These are phyloP conservation scores for Mixia osmundae DNA, from an alignment of 1,284 basidiomycete species.

Conservation along the genomic window DNA sequence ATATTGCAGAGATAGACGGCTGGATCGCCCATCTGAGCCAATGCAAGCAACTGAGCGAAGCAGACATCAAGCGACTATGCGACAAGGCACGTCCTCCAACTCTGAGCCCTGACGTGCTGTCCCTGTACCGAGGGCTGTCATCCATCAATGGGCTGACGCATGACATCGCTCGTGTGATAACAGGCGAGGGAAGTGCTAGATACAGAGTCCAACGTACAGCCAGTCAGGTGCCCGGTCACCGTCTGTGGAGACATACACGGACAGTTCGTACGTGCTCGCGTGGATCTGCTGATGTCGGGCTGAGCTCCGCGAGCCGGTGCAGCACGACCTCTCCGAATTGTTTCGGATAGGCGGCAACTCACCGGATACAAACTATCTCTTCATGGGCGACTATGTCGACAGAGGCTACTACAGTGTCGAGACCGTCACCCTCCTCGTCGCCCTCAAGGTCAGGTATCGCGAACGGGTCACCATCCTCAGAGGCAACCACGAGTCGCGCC, in stretches of 20 bases:
- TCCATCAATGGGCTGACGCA: neutral
- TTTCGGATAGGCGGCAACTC: conserved; percentile 99
- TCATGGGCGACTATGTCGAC: conserved; percentile 93
- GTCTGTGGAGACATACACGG: conserved; percentile 98
- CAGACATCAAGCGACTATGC: conserved; percentile 91
- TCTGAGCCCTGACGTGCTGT: neutral
- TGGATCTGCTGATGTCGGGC: neutral
- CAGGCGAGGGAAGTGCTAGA: conserved; percentile 92
- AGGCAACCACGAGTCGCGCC: conserved; percentile 94
- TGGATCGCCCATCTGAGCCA: conserved; percentile 91
- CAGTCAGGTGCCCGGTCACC: conserved; percentile 88
- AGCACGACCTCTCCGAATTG: conserved; percentile 98
- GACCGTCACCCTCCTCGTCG: conserved; percentile 93
- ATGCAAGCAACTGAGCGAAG: conserved; percentile 91
- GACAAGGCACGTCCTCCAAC: conserved; percentile 54
- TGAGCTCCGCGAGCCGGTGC: conserved; percentile 4
- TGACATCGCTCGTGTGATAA: conserved; percentile 11
- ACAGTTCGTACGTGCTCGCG: conserved; percentile 63
- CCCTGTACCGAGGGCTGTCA: neutral
- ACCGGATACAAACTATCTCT: conserved; percentile 98
- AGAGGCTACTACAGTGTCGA: conserved; percentile 98
- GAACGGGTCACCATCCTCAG: conserved; percentile 95
- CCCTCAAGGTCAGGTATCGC: conserved; percentile 90
- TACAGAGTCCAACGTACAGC: conserved; percentile 94
- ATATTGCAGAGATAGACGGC: conserved; percentile 10